A percentile compares a stretch with the other conserved stretches of the same genome.
Evolutionary conservation across 2,329 filamentous ascomycete species (phyloP).

Genomic region (Paramyrothecium roridum): DNA sequence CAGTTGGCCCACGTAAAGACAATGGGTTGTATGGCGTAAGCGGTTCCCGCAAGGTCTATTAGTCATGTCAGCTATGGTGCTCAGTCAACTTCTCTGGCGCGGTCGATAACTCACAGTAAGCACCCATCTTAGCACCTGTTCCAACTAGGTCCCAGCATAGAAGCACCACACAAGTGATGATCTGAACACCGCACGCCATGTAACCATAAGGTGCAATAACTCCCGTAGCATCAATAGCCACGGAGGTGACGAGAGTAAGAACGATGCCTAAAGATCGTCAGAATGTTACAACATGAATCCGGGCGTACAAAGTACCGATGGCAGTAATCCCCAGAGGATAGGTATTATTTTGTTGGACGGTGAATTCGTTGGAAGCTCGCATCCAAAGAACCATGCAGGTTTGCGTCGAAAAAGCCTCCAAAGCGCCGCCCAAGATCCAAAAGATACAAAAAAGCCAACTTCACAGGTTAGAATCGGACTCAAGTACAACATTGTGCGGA

Average conservation of each 20-base stretch:
- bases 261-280: conserved; percentile 20
- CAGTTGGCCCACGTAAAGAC: conserved; percentile 37
- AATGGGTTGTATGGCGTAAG: conserved; percentile 35
- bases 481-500: not conserved
- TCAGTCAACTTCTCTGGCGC: no score
- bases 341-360: conserved; percentile 30
- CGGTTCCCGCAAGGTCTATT: conserved; percentile 31
- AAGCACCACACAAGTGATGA: conserved; percentile 28
- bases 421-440: not conserved
- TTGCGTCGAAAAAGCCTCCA: conserved; percentile 9
- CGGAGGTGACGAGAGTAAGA: conserved; percentile 28
- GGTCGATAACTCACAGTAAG: conserved; percentile 8
- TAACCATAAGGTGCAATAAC: conserved; percentile 20
- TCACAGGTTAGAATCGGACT: not conserved
- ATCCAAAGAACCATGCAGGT: conserved; percentile 22
- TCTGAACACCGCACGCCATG: conserved; percentile 23
- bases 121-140: conserved; percentile 16
- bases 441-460: not conserved
- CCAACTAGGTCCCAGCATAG: conserved; percentile 24
- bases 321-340: conserved; percentile 22
- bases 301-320: no score
- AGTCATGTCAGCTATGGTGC: conserved; percentile 6
- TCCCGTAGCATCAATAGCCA: conserved; percentile 32
- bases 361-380: conserved; percentile 17
- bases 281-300: conserved; percentile 21